Evolutionary conservation across 768 basidiomycete species (phyloP), one percentile per base, ranked within the genome.

Genomic region (Lactifluus echinatus): DNA sequence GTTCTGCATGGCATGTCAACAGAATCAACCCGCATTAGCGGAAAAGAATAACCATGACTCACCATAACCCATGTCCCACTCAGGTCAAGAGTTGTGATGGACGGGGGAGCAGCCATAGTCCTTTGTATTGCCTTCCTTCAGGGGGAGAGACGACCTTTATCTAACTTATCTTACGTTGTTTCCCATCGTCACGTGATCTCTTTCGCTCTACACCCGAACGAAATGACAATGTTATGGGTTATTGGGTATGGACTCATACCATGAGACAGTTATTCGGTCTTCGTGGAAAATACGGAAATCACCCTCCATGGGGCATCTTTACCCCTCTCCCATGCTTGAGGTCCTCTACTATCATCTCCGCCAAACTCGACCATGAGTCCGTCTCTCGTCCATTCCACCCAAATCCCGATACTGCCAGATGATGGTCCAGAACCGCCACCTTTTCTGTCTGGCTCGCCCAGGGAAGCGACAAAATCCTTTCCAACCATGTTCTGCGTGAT

Each of bases 371-470:
- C 79, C 88, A 93, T 89, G 34, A 93, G 67, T 2, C 89, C 90
- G 59, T 85, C 79, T 63, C 74, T 78, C 26, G 82, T 76, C 93
- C 93, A 96, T 70, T 96, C 92, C 62, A 92, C 88, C 90, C 92
- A 96, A 63, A 95, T 91, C 28, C 85, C 85, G 63, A 95, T 88
- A 31, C 87, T 90, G 37, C 89, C 88, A 2, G 83, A 81, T 21
- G 85, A 86, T 12, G 90, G 89, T 0, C 90, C 90, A 8, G 82
- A 74, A 1, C 94, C 93, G 21, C 93, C 93, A 7, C 94, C 94
- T 68, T 96, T 98, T 59, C 89, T 77, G 66, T 81, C 81, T 7
- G 94, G 94, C 70, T 97, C 94, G 10, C 93, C 93, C 44, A 96
- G 68, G 44, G 70, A 68, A 26, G 70, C 64, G 8, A 96, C 87